Evolutionary conservation across 441 rosid species (phyloP).

Genomic region (Raphanus hybrid): DNA sequence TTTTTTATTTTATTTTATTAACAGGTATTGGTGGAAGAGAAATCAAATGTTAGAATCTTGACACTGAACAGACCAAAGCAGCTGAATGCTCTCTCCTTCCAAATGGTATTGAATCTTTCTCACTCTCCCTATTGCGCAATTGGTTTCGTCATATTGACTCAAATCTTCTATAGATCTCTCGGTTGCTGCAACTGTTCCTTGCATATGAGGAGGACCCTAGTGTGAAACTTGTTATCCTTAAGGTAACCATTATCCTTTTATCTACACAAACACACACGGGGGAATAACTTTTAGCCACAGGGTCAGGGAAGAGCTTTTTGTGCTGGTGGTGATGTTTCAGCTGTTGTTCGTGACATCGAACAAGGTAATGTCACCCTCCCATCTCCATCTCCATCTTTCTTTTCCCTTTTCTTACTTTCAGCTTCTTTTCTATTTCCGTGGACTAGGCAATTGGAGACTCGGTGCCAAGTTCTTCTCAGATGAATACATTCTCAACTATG

Average conservation of each 20-base stretch:
- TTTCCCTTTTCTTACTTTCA: not conserved
- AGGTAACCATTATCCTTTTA: conserved; percentile 49
- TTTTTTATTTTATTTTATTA: conserved; percentile 25
- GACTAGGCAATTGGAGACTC: conserved; percentile 62
- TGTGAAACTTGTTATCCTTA: conserved; percentile 66
- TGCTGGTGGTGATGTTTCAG: conserved; percentile 63
- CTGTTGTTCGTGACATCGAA: conserved; percentile 52
- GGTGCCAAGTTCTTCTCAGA: conserved; percentile 56
- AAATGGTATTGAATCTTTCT: conserved; percentile 51
- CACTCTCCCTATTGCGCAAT: not conserved
- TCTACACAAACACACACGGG: not conserved
- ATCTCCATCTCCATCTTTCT: too few relatives aligned
- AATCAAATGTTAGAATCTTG: conserved; percentile 54
- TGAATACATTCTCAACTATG: conserved; percentile 64
- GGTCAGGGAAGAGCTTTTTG: conserved; percentile 63
- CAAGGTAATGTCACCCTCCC: conserved; percentile 34
- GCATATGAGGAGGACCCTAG: conserved; percentile 55
- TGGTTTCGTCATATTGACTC: not conserved
- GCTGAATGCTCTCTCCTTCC: conserved; percentile 67
- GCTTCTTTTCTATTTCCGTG: conserved; percentile 29
- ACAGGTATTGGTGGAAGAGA: conserved; percentile 71
- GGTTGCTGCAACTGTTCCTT: conserved; percentile 59
- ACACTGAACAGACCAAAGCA: conserved; percentile 72
- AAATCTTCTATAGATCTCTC: conserved; percentile 48
- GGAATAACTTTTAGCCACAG: conserved; percentile 35